Conservation (phyloP, 2,329 filamentous ascomycete genomes). For the Paramyrothecium roridum region DNA sequence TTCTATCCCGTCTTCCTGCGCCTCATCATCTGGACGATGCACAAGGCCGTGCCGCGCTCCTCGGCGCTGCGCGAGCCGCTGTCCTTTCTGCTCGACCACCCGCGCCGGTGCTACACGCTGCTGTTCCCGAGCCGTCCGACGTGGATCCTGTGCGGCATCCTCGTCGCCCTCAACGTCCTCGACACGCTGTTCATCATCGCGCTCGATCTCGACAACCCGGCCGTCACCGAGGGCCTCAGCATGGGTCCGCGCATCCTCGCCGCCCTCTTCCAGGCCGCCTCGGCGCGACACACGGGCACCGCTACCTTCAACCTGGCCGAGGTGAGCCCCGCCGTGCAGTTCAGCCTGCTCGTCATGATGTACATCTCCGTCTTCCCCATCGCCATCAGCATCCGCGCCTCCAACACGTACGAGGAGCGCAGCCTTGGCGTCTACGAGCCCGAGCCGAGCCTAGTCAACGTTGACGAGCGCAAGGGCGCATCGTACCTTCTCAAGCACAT, state of each 20-base stretch:
- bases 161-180: conserved; percentile 49
- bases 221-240: conserved; percentile 39
- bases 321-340: conserved; percentile 52
- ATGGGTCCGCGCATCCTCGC: conserved; percentile 46
- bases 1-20: conserved; percentile 57
- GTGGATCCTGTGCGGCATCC: conserved; percentile 51
- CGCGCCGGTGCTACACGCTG: conserved; percentile 59
- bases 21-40: conserved; percentile 54
- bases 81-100: conserved; percentile 59
- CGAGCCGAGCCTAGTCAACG: conserved; percentile 15
- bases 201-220: conserved; percentile 48
- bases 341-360: conserved; percentile 63
- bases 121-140: conserved; percentile 59
- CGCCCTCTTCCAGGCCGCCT: conserved; percentile 56
- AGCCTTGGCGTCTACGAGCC: conserved; percentile 55
- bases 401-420: conserved; percentile 60
- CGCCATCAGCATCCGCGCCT: conserved; percentile 58
- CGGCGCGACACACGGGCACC: conserved; percentile 43
- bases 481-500: conserved; percentile 29
- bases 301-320: conserved; percentile 46
- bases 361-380: conserved; percentile 62
- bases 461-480: conserved; percentile 20
- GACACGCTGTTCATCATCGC: conserved; percentile 53
- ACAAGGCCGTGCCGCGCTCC: conserved; percentile 37
- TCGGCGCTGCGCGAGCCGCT: conserved; percentile 40